Percentiles rank a stretch among this genome's conserved stretches.
Evolutionary conservation across 495 filamentous ascomycete species (phyloP).

Genomic region (Penicillium odoratum): DNA sequence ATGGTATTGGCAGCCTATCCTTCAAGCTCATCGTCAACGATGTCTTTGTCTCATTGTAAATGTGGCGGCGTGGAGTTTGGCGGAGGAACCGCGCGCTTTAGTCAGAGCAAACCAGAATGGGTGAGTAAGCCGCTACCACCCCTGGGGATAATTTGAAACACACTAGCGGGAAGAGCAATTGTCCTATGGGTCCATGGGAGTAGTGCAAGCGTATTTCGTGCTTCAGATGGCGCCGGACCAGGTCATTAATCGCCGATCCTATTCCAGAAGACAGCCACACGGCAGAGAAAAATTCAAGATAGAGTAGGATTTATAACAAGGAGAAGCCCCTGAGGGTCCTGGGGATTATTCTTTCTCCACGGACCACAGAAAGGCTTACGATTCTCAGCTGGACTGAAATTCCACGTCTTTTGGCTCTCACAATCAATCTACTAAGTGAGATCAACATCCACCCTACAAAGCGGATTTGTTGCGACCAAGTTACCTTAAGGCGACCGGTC

Average conservation of each 20-base stretch:
- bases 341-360: neutral
- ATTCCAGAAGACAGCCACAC: slow-evolving; percentile 6
- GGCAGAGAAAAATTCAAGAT: neutral
- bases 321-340: neutral
- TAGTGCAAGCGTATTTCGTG: neutral
- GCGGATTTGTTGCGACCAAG: neutral
- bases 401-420: slow-evolving; percentile 3
- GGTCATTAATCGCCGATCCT: slow-evolving; percentile 11
- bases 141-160: slow-evolving; percentile 6
- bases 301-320: slow-evolving; percentile 6
- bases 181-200: neutral
- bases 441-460: neutral
- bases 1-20: neutral
- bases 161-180: neutral
- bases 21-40: neutral
- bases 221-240: slow-evolving; percentile 10
- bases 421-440: neutral
- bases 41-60: slow-evolving; percentile 4
- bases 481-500: neutral
- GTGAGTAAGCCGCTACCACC: slow-evolving; percentile 5
- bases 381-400: slow-evolving; percentile 6
- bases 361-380: slow-evolving; percentile 2
- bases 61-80: neutral
- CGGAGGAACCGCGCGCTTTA: slow-evolving; percentile 12
- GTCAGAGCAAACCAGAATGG: slow-evolving; percentile 6